Percentiles rank a stretch among this genome's conserved stretches.
Evolutionary conservation across 257 asterid genomes (phyloP).

Genomic region (Handroanthus guayacan): DNA sequence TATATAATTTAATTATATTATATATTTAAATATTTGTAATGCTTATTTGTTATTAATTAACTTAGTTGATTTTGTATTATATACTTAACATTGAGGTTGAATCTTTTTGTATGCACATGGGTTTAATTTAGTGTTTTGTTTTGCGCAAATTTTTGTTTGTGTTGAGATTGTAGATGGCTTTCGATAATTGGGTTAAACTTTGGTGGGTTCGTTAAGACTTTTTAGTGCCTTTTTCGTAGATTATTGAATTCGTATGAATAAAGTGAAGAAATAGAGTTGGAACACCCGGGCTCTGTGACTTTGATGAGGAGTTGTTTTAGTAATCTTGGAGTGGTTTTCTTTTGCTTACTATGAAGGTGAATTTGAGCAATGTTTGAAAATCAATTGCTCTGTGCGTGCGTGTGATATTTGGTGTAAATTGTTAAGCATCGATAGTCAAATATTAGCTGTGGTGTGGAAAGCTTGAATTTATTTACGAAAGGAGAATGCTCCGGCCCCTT

Average conservation of each 20-base stretch:
- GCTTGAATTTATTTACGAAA: too few species aligned
- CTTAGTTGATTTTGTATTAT: too few species aligned
- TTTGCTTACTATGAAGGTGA: not conserved
- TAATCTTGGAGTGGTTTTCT: not conserved
- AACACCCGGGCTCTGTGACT: not conserved
- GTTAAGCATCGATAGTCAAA: too few species aligned
- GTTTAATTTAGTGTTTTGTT: not conserved
- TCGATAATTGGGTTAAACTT: constrained; percentile 8
- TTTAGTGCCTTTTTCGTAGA: not conserved
- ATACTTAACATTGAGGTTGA: too few species aligned
- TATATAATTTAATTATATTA: too few species aligned
- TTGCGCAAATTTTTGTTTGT: not conserved
- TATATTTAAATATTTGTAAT: too few species aligned
- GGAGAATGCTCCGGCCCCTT: too few species aligned
- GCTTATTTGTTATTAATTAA: too few species aligned
- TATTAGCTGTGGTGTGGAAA: too few species aligned
- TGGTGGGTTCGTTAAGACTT: too few species aligned
- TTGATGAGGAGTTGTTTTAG: not conserved
- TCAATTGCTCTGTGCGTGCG: not conserved
- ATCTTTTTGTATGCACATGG: too few species aligned
- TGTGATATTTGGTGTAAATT: too few species aligned
- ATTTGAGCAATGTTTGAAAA: not conserved
- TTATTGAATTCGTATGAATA: constrained; percentile 18
- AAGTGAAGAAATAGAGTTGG: constrained; percentile 8
- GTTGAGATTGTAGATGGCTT: not conserved